Conservation (phyloP, 2,329 filamentous ascomycete species). For the Exophiala phaeomuriformis region DNA sequence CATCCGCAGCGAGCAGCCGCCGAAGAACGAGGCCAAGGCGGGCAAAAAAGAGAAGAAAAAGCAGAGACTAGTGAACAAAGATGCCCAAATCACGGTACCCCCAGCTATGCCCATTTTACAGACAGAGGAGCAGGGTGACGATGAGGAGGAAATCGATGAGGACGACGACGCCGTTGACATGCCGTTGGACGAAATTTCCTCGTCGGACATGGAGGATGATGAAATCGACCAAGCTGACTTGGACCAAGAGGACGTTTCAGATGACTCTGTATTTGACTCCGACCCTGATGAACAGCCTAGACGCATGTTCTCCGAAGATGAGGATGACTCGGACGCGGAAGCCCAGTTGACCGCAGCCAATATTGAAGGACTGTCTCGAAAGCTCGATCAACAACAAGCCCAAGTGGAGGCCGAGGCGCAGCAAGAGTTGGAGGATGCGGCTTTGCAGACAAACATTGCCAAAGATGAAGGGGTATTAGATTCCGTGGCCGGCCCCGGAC, state of each 20-base stretch:
- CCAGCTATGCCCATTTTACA: conserved; percentile 25
- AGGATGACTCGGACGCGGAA: conserved; percentile 78
- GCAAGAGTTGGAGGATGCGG: conserved; percentile 75
- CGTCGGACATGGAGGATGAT: conserved; percentile 24
- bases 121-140: conserved; percentile 33
- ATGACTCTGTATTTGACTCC: conserved; percentile 62
- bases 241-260: conserved; percentile 38
- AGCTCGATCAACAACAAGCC: conserved; percentile 69
- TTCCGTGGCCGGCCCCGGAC: conserved; percentile 41
- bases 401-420: conserved; percentile 75
- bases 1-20: conserved; percentile 29
- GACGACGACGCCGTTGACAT: conserved; percentile 39
- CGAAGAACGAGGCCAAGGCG: conserved; percentile 32
- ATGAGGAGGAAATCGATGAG: conserved; percentile 38
- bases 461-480: conserved; percentile 62
- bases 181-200: conserved; percentile 39
- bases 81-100: conserved; percentile 26
- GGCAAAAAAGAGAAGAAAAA: conserved; percentile 31
- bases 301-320: conserved; percentile 91
- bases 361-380: conserved; percentile 82
- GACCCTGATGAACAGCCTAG: conserved; percentile 53
- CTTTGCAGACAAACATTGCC: conserved; percentile 88
- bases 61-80: conserved; percentile 28
- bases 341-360: conserved; percentile 92
- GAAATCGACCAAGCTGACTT: conserved; percentile 29